Conservation (phyloP, 805 yeast species). For the Pichia gijzeniarum region DNA sequence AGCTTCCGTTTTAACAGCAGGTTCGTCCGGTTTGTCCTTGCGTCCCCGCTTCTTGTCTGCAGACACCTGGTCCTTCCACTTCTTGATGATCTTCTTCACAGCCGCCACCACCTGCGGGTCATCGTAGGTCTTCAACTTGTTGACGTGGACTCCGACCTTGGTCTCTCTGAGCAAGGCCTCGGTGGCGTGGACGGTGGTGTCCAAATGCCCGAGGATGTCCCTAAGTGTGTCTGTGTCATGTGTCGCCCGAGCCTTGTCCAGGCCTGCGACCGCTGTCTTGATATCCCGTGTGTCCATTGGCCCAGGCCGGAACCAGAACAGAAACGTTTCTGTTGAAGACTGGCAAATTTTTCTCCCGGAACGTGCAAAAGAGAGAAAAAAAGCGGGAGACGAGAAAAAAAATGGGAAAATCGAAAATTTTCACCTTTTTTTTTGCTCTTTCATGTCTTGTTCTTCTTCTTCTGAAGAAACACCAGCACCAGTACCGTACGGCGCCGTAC, state of each 20-base stretch:
- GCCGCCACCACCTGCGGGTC: conserved; percentile 62
- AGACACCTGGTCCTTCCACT: conserved; percentile 87
- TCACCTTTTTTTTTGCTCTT: background rate
- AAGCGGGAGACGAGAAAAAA: too few species aligned
- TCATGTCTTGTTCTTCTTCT: background rate
- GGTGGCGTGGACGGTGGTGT: conserved; percentile 72
- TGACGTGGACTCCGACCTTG: conserved; percentile 94
- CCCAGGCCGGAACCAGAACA: too few species aligned
- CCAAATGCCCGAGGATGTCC: conserved; percentile 58
- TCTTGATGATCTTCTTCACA: conserved; percentile 76
- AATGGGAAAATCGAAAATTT: too few species aligned
- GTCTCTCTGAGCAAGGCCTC: conserved; percentile 86
- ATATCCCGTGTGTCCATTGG: too few species aligned
- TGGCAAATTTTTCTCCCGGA: too few species aligned
- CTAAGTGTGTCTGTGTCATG: conserved; percentile 56
- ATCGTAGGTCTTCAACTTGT: conserved; percentile 66
- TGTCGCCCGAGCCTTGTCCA: conserved; percentile 52
- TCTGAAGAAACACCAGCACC: background rate
- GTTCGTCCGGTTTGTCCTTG: too few species aligned
- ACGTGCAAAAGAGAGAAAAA: background rate
- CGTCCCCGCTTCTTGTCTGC: conserved; percentile 54
- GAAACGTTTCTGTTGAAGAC: too few species aligned
- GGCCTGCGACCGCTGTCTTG: conserved; percentile 55
- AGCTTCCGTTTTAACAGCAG: conserved; percentile 11
- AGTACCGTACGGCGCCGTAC: background rate